Percentiles rank a stretch among this genome's conserved stretches.
These are phyloP conservation scores for Heliamphora exappendiculata DNA, from an alignment of 148 eudicot species.

Conservation along the genomic window DNA sequence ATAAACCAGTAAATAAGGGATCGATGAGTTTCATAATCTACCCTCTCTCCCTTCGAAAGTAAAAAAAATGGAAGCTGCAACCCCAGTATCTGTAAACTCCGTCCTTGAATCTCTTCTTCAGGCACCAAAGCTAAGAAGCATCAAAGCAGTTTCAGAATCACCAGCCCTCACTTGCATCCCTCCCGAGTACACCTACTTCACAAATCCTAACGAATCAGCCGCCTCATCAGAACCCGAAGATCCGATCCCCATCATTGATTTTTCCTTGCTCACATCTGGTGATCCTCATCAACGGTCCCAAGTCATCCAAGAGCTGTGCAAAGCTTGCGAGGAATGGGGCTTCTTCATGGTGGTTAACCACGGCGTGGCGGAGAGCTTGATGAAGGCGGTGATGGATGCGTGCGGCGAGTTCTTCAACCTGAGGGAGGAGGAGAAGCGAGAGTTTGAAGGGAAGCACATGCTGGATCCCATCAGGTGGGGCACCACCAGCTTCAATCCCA, in stretches of 20 bases:
- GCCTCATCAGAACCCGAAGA: neutral
- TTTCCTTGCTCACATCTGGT: conserved; percentile 1
- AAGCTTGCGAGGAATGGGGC: conserved; percentile 6
- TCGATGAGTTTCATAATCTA: too few relatives aligned
- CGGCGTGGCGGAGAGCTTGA: conserved; percentile 42
- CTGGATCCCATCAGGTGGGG: conserved; percentile 36
- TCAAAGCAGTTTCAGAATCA: conserved; percentile 14
- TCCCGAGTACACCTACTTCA: neutral
- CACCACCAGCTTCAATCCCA: conserved; percentile 39
- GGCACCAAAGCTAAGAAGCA: neutral
- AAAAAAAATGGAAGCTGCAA: too few relatives aligned
- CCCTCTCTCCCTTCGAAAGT: too few relatives aligned
- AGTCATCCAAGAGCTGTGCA: conserved; percentile 6
- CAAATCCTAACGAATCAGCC: neutral
- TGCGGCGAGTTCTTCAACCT: conserved; percentile 36
- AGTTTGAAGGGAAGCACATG: conserved; percentile 32
- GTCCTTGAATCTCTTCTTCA: neutral
- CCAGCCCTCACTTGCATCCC: conserved; percentile 8
- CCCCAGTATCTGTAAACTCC: too few relatives aligned
- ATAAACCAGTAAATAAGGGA: too few relatives aligned
- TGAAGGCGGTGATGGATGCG: conserved; percentile 29
- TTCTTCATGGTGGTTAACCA: conserved; percentile 38
- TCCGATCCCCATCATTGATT: neutral
- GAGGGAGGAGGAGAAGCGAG: conserved; percentile 42
- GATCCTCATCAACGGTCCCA: conserved; percentile 2